Percentiles rank a stretch among this genome's conserved stretches.
phyloP scores from a whole-genome alignment of 2,329 filamentous ascomycete species.

The Leptodontidium sp. region DNA sequence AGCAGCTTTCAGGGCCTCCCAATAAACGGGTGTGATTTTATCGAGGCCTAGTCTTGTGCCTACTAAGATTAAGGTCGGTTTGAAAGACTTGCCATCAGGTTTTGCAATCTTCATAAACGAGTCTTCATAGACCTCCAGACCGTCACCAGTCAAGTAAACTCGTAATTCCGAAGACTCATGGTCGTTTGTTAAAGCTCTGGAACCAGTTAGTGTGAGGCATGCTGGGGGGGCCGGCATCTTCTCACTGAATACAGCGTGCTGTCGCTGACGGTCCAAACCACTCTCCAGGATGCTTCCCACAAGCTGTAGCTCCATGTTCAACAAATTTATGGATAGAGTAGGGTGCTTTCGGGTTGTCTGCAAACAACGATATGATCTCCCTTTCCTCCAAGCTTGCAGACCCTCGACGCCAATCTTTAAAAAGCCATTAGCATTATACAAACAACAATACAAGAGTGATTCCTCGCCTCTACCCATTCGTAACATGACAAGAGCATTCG shows the following conservation, averaged over 20 bases:
- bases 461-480: slow-evolving; percentile 77
- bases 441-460: neutral
- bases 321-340: slow-evolving; percentile 98
- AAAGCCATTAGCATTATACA: slow-evolving; percentile 9
- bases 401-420: slow-evolving; percentile 77
- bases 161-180: slow-evolving; percentile 69
- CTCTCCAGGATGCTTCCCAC: slow-evolving; percentile 93
- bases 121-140: slow-evolving; percentile 92
- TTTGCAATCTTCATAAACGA: slow-evolving; percentile 81
- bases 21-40: slow-evolving; percentile 92
- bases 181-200: slow-evolving; percentile 76
- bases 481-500: slow-evolving; percentile 80
- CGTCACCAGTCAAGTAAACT: slow-evolving; percentile 90
- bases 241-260: slow-evolving; percentile 90
- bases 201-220: slow-evolving; percentile 30
- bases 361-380: slow-evolving; percentile 80
- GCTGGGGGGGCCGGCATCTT: slow-evolving; percentile 25
- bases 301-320: slow-evolving; percentile 82
- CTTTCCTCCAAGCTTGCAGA: slow-evolving; percentile 67
- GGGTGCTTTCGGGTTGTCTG: slow-evolving; percentile 83
- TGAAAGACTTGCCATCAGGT: slow-evolving; percentile 70
- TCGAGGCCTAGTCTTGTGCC: slow-evolving; percentile 92
- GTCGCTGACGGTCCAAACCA: slow-evolving; percentile 99
- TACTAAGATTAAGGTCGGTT: slow-evolving; percentile 87
- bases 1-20: slow-evolving; percentile 87